These are phyloP conservation scores for Terana coerulea DNA, from an alignment of 768 basidiomycete genomes.

Conservation along the genomic window DNA sequence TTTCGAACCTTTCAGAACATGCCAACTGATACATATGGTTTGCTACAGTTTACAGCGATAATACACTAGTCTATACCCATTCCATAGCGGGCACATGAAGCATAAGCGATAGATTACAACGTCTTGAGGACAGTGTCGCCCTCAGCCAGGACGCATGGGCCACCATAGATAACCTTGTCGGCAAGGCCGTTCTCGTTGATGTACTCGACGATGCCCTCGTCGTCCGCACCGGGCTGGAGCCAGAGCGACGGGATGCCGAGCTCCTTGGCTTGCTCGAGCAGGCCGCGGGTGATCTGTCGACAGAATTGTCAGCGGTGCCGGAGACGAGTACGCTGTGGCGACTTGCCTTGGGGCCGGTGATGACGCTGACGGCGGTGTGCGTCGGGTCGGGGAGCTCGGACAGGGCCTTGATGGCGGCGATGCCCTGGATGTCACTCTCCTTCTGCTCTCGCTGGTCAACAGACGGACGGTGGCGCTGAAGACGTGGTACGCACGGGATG, in stretches of 20 bases:
- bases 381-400: slow-evolving; percentile 54
- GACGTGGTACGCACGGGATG: slow-evolving; percentile 53
- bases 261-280: slow-evolving; percentile 66
- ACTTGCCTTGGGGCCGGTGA: slow-evolving; percentile 69
- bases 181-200: slow-evolving; percentile 62
- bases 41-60: neutral
- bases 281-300: slow-evolving; percentile 59
- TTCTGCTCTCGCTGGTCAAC: slow-evolving; percentile 39
- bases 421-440: slow-evolving; percentile 65
- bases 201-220: slow-evolving; percentile 56
- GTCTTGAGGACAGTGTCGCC: slow-evolving; percentile 52
- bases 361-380: slow-evolving; percentile 71
- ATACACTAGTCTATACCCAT: neutral
- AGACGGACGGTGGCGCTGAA: neutral
- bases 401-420: slow-evolving; percentile 52
- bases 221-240: slow-evolving; percentile 88
- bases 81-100: neutral
- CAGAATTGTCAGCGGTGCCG: too few species aligned
- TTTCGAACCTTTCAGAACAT: too few species aligned
- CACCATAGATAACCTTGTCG: slow-evolving; percentile 73
- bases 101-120: neutral
- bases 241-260: slow-evolving; percentile 75
- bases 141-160: slow-evolving; percentile 77
- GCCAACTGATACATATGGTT: too few species aligned
- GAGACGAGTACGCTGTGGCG: too few species aligned